A percentile compares a stretch with the other conserved stretches of the same genome.
These are phyloP conservation scores for Spathaspora boniae DNA, from an alignment of 805 yeast species.

Conservation along the genomic window DNA sequence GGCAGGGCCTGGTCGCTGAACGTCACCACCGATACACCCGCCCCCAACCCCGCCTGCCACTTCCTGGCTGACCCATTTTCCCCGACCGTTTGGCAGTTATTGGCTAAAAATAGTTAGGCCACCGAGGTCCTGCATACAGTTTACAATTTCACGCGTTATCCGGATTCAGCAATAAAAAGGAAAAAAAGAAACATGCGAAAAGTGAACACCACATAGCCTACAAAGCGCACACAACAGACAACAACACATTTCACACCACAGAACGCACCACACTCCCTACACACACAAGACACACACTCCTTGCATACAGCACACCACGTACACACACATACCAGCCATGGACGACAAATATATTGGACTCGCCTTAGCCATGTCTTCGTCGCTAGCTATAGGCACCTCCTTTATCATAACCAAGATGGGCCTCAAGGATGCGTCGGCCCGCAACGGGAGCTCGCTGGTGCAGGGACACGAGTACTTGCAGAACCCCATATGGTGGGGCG, in stretches of 20 bases:
- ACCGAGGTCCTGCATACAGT: no score
- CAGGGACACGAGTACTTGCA: conserved; percentile 75
- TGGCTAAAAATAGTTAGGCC: no score
- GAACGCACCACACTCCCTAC: background rate
- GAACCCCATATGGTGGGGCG: conserved; percentile 94
- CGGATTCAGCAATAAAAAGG: no score
- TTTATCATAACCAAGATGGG: conserved; percentile 90
- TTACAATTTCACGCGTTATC: no score
- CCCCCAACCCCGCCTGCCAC: no score
- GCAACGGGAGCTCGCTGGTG: conserved; percentile 57
- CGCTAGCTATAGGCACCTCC: conserved; percentile 86
- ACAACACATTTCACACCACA: background rate
- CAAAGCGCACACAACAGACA: background rate
- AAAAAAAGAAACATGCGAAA: no score
- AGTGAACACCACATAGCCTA: no score
- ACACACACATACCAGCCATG: conserved; percentile 19
- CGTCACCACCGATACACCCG: no score
- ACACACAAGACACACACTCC: background rate
- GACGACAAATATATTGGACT: conserved; percentile 89
- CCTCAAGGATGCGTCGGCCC: conserved; percentile 61
- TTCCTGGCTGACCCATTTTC: no score
- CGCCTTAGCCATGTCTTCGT: conserved; percentile 81
- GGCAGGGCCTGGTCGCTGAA: no score
- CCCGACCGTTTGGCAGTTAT: no score
- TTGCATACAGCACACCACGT: background rate